phyloP scores from a whole-genome alignment of 192 early-diverging fungal genomes.

The Mortierella hygrophila region DNA sequence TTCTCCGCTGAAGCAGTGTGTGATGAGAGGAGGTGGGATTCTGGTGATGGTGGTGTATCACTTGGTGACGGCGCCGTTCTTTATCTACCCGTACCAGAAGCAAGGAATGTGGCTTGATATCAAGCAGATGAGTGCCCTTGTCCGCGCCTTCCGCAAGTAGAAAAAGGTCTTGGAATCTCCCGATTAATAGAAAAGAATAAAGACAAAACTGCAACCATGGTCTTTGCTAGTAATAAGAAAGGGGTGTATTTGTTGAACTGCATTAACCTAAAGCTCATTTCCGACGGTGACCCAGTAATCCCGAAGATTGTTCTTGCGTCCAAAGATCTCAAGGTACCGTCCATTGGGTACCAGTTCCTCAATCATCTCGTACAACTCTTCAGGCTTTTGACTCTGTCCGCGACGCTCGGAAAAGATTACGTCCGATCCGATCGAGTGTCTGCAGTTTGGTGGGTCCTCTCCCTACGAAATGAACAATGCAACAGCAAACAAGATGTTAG shows the following conservation, averaged over 20 bases:
- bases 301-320: conserved; percentile 94
- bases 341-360: conserved; percentile 93
- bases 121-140: conserved; percentile 18
- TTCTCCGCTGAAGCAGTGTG: background rate
- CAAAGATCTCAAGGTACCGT: conserved; percentile 96
- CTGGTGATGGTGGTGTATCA: conserved; percentile 15
- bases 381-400: conserved; percentile 97
- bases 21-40: background rate
- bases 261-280: conserved; percentile 85
- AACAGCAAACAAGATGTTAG: background rate
- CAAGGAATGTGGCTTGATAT: conserved; percentile 31
- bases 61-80: conserved; percentile 22
- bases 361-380: conserved; percentile 95
- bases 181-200: background rate
- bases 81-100: conserved; percentile 34
- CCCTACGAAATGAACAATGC: conserved; percentile 56
- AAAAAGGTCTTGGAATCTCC: background rate
- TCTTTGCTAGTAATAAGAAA: background rate
- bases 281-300: conserved; percentile 98
- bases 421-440: conserved; percentile 84
- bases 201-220: background rate
- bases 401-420: conserved; percentile 94
- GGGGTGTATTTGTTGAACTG: background rate
- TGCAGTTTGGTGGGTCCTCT: conserved; percentile 77
- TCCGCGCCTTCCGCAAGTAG: background rate